Evolutionary conservation across 2,329 filamentous ascomycete species (phyloP).

Genomic region (Taxawa tesnikishii): DNA sequence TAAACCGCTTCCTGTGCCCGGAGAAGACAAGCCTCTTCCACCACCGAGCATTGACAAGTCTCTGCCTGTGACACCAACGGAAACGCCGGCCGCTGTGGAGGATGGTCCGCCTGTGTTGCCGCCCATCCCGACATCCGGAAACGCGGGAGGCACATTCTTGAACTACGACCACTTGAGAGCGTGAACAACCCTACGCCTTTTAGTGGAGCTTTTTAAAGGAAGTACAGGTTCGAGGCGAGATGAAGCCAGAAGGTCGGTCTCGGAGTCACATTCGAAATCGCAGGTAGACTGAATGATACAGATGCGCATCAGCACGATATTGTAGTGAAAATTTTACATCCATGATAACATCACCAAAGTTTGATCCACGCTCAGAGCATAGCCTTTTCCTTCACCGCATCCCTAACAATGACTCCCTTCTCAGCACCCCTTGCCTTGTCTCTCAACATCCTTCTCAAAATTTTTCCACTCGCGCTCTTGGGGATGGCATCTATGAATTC

Average conservation of each 20-base stretch:
- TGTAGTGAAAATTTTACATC: too few relatives aligned
- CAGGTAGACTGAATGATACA: too few relatives aligned
- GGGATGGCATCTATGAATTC: constrained; percentile 57
- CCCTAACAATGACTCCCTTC: constrained; percentile 19
- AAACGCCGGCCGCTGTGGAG: background rate
- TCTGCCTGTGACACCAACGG: background rate
- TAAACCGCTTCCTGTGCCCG: background rate
- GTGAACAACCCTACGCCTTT: too few relatives aligned
- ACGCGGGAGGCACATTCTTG: background rate
- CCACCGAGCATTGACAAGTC: background rate
- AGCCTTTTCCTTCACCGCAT: constrained; percentile 15
- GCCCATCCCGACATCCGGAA: background rate
- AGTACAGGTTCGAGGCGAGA: too few relatives aligned
- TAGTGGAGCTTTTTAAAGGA: too few relatives aligned
- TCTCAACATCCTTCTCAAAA: constrained; percentile 50
- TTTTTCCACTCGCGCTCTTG: constrained; percentile 65
- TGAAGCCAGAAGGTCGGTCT: too few relatives aligned
- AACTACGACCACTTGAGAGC: background rate
- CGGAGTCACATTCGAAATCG: too few relatives aligned
- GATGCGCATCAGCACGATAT: too few relatives aligned
- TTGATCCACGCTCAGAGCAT: too few relatives aligned
- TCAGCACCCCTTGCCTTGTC: constrained; percentile 26
- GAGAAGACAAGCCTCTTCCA: background rate
- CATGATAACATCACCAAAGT: too few relatives aligned
- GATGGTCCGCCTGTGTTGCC: background rate